phyloP scores from a whole-genome alignment of 225 moss, liverwort and hornwort species.

The Physcomitrellopsis africana region DNA sequence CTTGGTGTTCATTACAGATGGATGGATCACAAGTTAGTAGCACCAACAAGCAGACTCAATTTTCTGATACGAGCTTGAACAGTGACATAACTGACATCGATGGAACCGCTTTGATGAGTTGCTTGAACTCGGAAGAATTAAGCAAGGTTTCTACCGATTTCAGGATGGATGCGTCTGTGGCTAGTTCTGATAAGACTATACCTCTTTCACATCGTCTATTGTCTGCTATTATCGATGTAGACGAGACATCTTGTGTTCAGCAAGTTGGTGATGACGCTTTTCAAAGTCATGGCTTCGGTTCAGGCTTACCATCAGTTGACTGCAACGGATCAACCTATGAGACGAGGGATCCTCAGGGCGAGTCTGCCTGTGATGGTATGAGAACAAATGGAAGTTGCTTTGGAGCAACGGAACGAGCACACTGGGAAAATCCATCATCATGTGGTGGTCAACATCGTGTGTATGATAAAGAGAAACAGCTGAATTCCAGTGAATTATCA shows the following conservation, averaged over 20 bases:
- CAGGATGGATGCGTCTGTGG: constrained; percentile 42
- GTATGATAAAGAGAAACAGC: not conserved
- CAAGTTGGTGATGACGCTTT: constrained; percentile 27
- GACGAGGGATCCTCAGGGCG: constrained; percentile 30
- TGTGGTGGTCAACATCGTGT: constrained; percentile 16
- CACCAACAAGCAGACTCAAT: constrained; percentile 23
- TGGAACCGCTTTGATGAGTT: constrained; percentile 27
- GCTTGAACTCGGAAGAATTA: not conserved
- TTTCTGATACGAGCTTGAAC: constrained; percentile 12
- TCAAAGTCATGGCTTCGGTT: constrained; percentile 39
- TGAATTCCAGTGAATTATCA: not conserved
- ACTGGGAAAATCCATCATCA: constrained; percentile 7
- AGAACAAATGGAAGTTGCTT: constrained; percentile 49
- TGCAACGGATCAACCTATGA: constrained; percentile 43
- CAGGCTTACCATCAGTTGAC: constrained; percentile 33
- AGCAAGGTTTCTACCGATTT: constrained; percentile 44
- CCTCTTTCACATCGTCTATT: constrained; percentile 64
- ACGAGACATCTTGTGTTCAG: constrained; percentile 19
- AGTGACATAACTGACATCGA: constrained; percentile 55
- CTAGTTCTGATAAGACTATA: constrained; percentile 54
- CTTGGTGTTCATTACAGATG: constrained; percentile 29
- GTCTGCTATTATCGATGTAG: constrained; percentile 57
- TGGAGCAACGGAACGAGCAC: constrained; percentile 35
- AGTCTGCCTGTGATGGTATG: constrained; percentile 54
- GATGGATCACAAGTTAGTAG: constrained; percentile 31